Evolutionary conservation across 163 green algal genomes (phyloP).

Genomic region (Trebouxia gelatinosa): DNA sequence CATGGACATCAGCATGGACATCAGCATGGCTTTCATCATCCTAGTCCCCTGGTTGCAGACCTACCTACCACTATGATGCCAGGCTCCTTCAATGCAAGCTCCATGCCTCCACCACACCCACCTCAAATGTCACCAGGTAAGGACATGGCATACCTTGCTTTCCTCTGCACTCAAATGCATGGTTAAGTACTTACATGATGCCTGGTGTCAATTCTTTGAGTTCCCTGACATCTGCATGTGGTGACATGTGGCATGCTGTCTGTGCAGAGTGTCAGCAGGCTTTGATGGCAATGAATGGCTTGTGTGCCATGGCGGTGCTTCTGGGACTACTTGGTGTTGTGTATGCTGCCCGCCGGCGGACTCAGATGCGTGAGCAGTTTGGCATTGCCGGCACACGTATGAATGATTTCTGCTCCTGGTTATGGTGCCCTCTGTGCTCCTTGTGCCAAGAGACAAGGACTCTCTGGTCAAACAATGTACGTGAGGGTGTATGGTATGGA

Average conservation of each 20-base stretch:
- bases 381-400: conserved; percentile 39
- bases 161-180: no score
- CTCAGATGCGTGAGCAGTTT: conserved; percentile 37
- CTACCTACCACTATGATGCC: not conserved
- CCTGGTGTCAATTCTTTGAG: no score
- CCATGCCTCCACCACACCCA: no score
- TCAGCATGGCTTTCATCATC: not conserved
- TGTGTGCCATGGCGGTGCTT: not conserved
- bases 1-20: not conserved
- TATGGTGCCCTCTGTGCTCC: conserved; percentile 19
- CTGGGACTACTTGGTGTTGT: conserved; percentile 2
- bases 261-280: conserved; percentile 21
- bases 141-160: no score
- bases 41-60: no score
- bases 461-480: not conserved
- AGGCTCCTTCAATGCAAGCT: not conserved
- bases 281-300: not conserved
- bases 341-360: conserved; percentile 36
- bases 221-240: no score
- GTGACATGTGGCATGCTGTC: no score
- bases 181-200: no score
- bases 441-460: conserved; percentile 22
- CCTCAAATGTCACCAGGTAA: no score
- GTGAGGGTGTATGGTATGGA: not conserved
- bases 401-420: conserved; percentile 33